A percentile compares a stretch with the other conserved stretches of the same genome.
phyloP scores from a whole-genome alignment of 257 asterid genomes.

The Solanum virginianum region DNA sequence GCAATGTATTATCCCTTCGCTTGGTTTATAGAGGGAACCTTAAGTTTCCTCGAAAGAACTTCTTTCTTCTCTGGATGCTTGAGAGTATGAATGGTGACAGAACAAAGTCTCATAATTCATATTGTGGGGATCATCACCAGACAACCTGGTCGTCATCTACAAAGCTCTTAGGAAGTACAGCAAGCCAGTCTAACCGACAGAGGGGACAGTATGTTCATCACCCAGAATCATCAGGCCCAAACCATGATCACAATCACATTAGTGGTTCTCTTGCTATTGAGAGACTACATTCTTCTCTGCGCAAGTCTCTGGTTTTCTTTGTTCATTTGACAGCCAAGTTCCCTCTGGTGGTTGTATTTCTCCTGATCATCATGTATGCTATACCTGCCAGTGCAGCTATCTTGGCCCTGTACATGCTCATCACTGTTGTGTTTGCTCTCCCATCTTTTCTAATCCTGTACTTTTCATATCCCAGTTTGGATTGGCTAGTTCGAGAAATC shows the following conservation, averaged over 20 bases:
- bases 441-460: slow-evolving; percentile 80
- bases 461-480: slow-evolving; percentile 91
- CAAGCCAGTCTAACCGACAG: slow-evolving; percentile 17
- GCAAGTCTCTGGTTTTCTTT: slow-evolving; percentile 54
- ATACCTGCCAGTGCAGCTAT: slow-evolving; percentile 89
- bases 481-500: slow-evolving; percentile 92
- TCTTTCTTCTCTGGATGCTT: slow-evolving; percentile 95
- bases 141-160: slow-evolving; percentile 37
- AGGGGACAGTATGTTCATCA: slow-evolving; percentile 23
- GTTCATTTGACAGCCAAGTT: slow-evolving; percentile 77
- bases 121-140: slow-evolving; percentile 44
- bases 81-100: slow-evolving; percentile 95
- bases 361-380: slow-evolving; percentile 58
- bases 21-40: slow-evolving; percentile 66
- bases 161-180: slow-evolving; percentile 14
- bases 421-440: slow-evolving; percentile 65
- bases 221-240: slow-evolving; percentile 35
- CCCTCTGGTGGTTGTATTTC: slow-evolving; percentile 68
- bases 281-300: slow-evolving; percentile 45
- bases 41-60: slow-evolving; percentile 82
- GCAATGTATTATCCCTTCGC: slow-evolving; percentile 70
- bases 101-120: slow-evolving; percentile 41
- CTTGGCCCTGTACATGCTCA: slow-evolving; percentile 64
- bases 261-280: slow-evolving; percentile 30
- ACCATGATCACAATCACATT: slow-evolving; percentile 12